Conservation (phyloP, 305 asterid genomes). For the Fraxinus greggii region DNA sequence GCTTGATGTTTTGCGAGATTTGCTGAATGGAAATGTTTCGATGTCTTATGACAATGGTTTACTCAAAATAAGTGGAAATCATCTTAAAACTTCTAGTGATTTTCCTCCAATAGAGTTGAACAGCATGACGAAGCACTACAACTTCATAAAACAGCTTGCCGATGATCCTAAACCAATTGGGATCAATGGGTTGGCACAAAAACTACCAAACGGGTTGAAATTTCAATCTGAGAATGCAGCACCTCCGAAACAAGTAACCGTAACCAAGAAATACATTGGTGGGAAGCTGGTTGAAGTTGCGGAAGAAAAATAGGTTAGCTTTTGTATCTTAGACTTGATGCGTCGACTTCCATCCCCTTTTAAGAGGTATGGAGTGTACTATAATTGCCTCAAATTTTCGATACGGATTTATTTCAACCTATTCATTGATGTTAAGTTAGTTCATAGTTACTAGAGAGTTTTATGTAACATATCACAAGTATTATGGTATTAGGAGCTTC, state of each 20-base stretch:
- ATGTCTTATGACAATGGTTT: constrained; percentile 22
- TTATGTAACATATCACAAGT: neutral
- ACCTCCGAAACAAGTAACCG: constrained; percentile 18
- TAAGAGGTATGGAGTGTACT: neutral
- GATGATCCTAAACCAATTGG: constrained; percentile 27
- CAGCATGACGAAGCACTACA: constrained; percentile 15
- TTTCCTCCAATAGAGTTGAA: constrained; percentile 24
- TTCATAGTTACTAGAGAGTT: neutral
- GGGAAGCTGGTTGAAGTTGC: constrained; percentile 78
- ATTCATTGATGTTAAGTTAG: neutral
- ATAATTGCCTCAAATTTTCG: neutral
- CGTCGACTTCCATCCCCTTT: neutral
- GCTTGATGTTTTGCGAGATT: constrained; percentile 31
- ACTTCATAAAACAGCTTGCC: constrained; percentile 19
- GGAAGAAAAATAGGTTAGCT: constrained; percentile 47
- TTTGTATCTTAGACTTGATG: neutral
- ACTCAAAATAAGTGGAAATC: constrained; percentile 26
- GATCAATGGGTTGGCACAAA: constrained; percentile 7
- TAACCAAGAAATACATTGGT: constrained; percentile 71
- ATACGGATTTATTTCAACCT: neutral
- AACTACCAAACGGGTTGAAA: constrained; percentile 31
- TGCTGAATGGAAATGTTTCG: constrained; percentile 34
- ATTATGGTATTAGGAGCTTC: neutral
- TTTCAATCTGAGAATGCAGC: constrained; percentile 20
- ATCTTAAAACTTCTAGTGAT: constrained; percentile 24